Evolutionary conservation across 1,284 basidiomycete species (phyloP).

Genomic region (Cryptococcus wingfieldii): DNA sequence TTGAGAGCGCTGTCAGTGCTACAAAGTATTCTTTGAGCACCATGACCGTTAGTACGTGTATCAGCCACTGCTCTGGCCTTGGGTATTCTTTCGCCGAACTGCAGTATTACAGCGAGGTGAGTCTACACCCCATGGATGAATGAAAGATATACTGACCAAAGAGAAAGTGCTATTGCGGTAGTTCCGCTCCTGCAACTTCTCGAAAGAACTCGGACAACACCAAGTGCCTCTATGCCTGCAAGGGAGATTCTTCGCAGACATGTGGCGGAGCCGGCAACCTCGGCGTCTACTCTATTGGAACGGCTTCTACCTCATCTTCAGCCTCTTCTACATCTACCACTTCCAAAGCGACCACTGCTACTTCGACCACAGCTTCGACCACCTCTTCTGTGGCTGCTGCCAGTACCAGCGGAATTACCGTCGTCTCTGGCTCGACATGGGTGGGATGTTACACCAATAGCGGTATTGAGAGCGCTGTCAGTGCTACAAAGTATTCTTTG

Average conservation of each 20-base stretch:
- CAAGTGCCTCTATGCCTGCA: slow-evolving; percentile 13
- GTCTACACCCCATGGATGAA: neutral
- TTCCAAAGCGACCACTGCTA: neutral
- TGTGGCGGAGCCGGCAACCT: slow-evolving; percentile 23
- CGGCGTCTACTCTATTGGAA: slow-evolving; percentile 20
- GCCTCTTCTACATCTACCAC: slow-evolving; percentile 7
- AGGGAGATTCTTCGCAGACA: slow-evolving; percentile 10
- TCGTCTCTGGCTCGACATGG: neutral
- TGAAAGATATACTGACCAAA: neutral
- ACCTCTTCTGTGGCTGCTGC: neutral
- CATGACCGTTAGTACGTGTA: slow-evolving; percentile 19
- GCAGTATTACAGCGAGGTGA: slow-evolving; percentile 20
- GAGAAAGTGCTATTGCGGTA: slow-evolving; percentile 22
- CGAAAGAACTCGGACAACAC: slow-evolving; percentile 4
- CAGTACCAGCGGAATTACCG: neutral
- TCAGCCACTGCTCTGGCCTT: slow-evolving; percentile 11
- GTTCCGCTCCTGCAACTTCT: slow-evolving; percentile 1
- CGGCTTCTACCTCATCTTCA: slow-evolving; percentile 2
- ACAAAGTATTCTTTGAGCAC: slow-evolving; percentile 1
- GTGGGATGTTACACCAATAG: no score
- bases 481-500: slow-evolving; percentile 6
- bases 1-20: slow-evolving; percentile 9
- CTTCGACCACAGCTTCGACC: slow-evolving; percentile 1
- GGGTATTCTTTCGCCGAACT: slow-evolving; percentile 24
- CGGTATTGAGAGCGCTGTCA: slow-evolving; percentile 14